Evolutionary conservation across 176 grass and related monocot species (phyloP).

Genomic region (Thinopyrum elongatum): DNA sequence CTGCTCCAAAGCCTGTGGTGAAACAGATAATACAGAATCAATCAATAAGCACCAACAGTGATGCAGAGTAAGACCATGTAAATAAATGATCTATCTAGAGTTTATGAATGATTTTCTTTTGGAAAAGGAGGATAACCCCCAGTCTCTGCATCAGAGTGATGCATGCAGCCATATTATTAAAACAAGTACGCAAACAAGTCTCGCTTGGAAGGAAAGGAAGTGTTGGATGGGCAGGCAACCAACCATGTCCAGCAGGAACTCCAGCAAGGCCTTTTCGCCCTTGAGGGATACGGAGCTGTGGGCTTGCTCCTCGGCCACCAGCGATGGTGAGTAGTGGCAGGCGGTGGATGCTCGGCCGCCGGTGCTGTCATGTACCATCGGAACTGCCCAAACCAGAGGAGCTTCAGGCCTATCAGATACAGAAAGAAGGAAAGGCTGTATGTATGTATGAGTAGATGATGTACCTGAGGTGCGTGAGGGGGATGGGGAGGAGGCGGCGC

Average conservation of each 20-base stretch:
- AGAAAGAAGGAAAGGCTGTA: neutral
- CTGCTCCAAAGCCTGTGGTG: conserved; percentile 35
- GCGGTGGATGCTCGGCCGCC: conserved; percentile 16
- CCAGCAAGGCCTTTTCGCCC: conserved; percentile 56
- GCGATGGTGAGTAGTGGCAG: conserved; percentile 48
- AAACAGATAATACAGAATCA: neutral
- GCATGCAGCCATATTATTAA: no score
- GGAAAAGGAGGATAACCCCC: no score
- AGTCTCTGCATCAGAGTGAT: no score
- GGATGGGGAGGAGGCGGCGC: neutral
- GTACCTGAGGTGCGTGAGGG: conserved; percentile 31
- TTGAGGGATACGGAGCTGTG: conserved; percentile 28
- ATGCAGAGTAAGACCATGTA: no score
- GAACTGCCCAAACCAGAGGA: conserved; percentile 25
- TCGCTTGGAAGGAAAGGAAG: no score
- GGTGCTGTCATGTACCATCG: conserved; percentile 41
- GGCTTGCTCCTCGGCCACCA: conserved; percentile 39
- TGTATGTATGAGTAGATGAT: neutral
- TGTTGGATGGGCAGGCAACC: no score
- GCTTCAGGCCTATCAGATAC: neutral
- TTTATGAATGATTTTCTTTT: no score
- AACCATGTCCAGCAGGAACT: conserved; percentile 39
- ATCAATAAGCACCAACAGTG: no score
- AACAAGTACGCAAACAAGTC: no score
- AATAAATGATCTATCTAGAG: no score